phyloP scores from a whole-genome alignment of 2,329 filamentous ascomycete genomes.

The Fusarium domesticum region DNA sequence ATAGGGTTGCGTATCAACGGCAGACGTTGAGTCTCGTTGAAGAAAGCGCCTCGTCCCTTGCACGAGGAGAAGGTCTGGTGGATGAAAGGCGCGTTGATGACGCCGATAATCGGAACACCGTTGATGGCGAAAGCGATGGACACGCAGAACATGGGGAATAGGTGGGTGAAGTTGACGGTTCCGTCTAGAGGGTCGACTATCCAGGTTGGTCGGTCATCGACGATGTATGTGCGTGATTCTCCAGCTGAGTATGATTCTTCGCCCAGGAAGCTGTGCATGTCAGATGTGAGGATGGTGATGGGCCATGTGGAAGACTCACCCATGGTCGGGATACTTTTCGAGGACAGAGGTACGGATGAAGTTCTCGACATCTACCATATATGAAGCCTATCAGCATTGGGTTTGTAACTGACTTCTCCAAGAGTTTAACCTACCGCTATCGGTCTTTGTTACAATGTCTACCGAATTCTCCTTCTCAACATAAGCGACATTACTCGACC shows the following conservation, averaged over 20 bases:
- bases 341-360: conserved; percentile 63
- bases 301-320: conserved; percentile 43
- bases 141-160: conserved; percentile 79
- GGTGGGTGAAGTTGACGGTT: conserved; percentile 78
- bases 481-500: conserved; percentile 22
- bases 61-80: conserved; percentile 68
- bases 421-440: conserved; percentile 53
- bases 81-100: conserved; percentile 70
- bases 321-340: conserved; percentile 61
- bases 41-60: conserved; percentile 62
- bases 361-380: conserved; percentile 60
- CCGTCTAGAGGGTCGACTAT: conserved; percentile 74
- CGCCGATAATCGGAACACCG: conserved; percentile 61
- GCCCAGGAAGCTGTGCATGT: conserved; percentile 61
- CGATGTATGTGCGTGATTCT: conserved; percentile 64
- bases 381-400: conserved; percentile 4
- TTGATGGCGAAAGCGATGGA: conserved; percentile 67
- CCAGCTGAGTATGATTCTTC: conserved; percentile 74
- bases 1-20: conserved; percentile 62
- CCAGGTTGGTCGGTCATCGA: conserved; percentile 65
- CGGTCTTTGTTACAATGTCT: conserved; percentile 74
- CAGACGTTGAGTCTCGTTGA: conserved; percentile 61
- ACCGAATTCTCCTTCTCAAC: conserved; percentile 71
- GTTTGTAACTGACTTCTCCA: background rate
- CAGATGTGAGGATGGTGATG: background rate